Base-by-base conservation (phyloP, 148 eudicot species). In the Fagopyrum esculentum region DNA sequence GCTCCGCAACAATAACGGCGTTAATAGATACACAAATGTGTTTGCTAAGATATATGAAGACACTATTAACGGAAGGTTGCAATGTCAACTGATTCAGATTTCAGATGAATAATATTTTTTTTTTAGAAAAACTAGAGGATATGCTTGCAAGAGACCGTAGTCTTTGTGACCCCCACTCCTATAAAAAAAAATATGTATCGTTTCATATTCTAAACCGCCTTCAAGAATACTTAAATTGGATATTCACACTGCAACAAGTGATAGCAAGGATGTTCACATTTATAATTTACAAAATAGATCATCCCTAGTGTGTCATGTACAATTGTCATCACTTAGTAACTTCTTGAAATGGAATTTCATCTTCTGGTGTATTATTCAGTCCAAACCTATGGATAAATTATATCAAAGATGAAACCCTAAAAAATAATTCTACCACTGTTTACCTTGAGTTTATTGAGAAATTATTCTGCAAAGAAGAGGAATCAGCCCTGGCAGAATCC, bases 391-490 rank as follows among this genome's bases (percentile, higher is more conserved):
- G 49, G 16, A 71, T 10, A 71, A 12, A 45, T 22, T 22, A 73
- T 10, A 52, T 22, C 35, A 30, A 26, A 48, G 45, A 73, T 16
- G 35, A 11, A 22, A 49, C 35, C 13, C 59, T 5, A 48, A 44
- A 43, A 22, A 35, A 63, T 15, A 29, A 30, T 5, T 30, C 69
- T 29, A 63, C 43, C 71, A 66, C 30, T 12, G 19, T 66, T 43
- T 85, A 93, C 98, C 98, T 86, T 43, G 92, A 85, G 76, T 91
- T 94, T 17, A 90, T 48, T 55, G 99, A 78, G 79, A 82, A 92
- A 78, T 85, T 92, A 57, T 86, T 44, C 47, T 91, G 84, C 71
- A 86, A 45, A 0, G 89, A 74, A 56, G 96, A 87, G 22, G 97
- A 79, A 75, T 89, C 96, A 22, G 77, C 81, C 69, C 94, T 89